A percentile compares a stretch with the other conserved stretches of the same genome.
phyloP scores from a whole-genome alignment of 805 yeast species.

The Candida loeiensis region DNA sequence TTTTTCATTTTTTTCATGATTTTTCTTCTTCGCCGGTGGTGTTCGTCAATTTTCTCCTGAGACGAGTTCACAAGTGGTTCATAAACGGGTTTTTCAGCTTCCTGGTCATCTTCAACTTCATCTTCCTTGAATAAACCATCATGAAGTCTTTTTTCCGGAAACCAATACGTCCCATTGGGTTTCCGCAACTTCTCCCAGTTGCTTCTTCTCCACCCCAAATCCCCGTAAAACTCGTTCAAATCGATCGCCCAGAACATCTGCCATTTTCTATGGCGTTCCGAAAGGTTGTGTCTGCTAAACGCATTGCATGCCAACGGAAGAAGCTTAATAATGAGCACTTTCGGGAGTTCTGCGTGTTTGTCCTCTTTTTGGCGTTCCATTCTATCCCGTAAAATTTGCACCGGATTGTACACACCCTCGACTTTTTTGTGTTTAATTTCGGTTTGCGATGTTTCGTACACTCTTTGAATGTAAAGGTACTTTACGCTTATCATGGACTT shows the following conservation, averaged over 20 bases:
- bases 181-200: constrained; percentile 52
- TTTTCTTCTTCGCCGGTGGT: constrained; percentile 4
- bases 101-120: neutral
- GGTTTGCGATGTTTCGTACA: constrained; percentile 20
- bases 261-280: constrained; percentile 16
- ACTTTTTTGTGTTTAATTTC: constrained; percentile 42
- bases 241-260: constrained; percentile 64
- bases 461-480: constrained; percentile 46
- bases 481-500: constrained; percentile 46
- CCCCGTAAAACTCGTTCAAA: constrained; percentile 54
- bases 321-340: constrained; percentile 39
- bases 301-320: constrained; percentile 65
- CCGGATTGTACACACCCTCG: constrained; percentile 74
- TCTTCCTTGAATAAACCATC: constrained; percentile 20
- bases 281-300: constrained; percentile 41
- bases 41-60: too few relatives aligned
- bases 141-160: constrained; percentile 36
- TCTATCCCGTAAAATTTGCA: constrained; percentile 77
- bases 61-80: too few relatives aligned
- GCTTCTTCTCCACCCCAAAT: constrained; percentile 52
- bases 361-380: constrained; percentile 46
- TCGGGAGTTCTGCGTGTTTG: constrained; percentile 21
- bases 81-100: neutral
- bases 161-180: constrained; percentile 51
- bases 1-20: constrained; percentile 12